Base-by-base conservation (phyloP, 352 stramenopile species). In the Pythium sukuiense region DNA sequence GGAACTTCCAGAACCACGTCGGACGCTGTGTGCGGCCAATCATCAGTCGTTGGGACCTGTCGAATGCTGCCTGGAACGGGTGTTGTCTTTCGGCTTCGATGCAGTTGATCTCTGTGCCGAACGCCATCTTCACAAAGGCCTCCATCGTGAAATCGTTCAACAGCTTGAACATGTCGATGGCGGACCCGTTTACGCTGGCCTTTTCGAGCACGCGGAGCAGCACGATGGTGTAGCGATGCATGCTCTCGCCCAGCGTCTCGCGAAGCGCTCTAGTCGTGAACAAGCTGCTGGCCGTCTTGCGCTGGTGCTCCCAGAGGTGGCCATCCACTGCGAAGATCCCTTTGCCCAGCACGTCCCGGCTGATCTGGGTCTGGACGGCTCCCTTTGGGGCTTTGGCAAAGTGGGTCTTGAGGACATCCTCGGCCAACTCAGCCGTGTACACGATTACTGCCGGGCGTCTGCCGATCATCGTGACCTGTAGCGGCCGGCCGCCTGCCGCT, bases 201-300 rank as follows among this genome's bases (percentile, higher is more conserved):
- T 49, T 49, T 5, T 49, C 16, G 1, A 49, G 18, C 2, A 49
- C 6, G 18, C n/a, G 43, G 5, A 18, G 37, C 37, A 43, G 1
- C 11, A 43, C 37, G 1, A 43, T 14, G 1, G 37, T 43, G 37
- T 43, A 43, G 9, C 37, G 37, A 18, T 16, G 37, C 37, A 43
- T 43, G 37, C 37, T 43, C 37, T 43, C 37, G 11, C 16, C 16
- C 79, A 85, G 82, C 24, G 74, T 68, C 27, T 80, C 71, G 46
- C 73, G 74, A 60, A 85, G 76, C 74, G 73, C 79, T 30, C 79
- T 63, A 62, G 79, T 80, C 18, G 80, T 87, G 45, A 96, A 94
- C 3, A 97, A 83, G 63, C 96, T 90, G 63, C 84, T 95, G 58
- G 89, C 87, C 0, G 71, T 88, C 60, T 93, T 93, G 43, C 86